Conservation (phyloP, 2,329 filamentous ascomycete genomes). For the Xylaria sp. region DNA sequence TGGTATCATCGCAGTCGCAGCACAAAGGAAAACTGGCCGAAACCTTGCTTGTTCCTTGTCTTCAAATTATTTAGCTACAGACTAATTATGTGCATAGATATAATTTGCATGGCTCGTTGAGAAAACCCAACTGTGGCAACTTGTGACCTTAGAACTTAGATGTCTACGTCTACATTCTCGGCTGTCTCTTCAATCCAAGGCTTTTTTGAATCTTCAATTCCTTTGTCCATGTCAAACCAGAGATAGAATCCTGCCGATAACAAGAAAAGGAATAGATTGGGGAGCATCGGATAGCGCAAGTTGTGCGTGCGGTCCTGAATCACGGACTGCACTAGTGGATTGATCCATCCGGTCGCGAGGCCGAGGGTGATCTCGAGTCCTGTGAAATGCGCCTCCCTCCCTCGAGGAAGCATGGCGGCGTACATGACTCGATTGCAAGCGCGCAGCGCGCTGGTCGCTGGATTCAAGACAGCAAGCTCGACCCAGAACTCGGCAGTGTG, state of each 20-base stretch:
- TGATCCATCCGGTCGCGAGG: constrained; percentile 36
- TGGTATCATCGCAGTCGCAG: too few relatives aligned
- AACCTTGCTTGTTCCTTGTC: too few relatives aligned
- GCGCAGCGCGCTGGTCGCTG: constrained; percentile 31
- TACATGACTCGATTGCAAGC: constrained; percentile 36
- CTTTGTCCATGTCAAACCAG: constrained; percentile 37
- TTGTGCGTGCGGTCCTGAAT: constrained; percentile 38
- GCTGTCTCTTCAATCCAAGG: constrained; percentile 22
- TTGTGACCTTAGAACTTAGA: neutral
- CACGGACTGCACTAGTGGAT: constrained; percentile 33
- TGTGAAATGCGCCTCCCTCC: constrained; percentile 35
- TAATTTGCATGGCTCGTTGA: too few relatives aligned
- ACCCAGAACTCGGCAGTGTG: constrained; percentile 35
- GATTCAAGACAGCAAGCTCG: constrained; percentile 32
- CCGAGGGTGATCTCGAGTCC: constrained; percentile 34
- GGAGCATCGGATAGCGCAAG: constrained; percentile 37
- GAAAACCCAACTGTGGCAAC: too few relatives aligned
- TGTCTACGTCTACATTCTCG: constrained; percentile 9
- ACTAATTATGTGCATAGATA: too few relatives aligned
- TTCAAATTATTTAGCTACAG: too few relatives aligned
- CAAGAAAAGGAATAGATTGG: constrained; percentile 33
- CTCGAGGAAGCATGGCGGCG: constrained; percentile 33
- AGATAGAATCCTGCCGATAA: constrained; percentile 28
- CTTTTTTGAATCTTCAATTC: constrained; percentile 34
- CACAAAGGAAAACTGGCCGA: too few relatives aligned